Evolutionary conservation across 176 grass and related monocot genomes (phyloP), one percentile per base, ranked within the genome.

Genomic region (Melocanna baccifera): DNA sequence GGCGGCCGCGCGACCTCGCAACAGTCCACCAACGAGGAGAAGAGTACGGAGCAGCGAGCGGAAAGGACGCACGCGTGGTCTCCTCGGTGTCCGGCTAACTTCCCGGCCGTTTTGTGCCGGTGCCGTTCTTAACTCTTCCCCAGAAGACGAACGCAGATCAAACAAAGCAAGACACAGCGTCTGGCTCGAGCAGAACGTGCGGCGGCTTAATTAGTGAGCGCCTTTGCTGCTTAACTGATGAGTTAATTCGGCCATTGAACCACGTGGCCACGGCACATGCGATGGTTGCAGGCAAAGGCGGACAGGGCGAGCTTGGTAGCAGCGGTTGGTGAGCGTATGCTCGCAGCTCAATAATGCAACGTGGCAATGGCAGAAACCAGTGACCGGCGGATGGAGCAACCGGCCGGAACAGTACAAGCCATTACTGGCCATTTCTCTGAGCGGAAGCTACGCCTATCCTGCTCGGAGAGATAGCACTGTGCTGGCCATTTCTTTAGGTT

Each of bases 251-350:
- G 46, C 9, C 81, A 66, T 57, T 55, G 29, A 78, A 28, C 28
- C 73, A 28, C 20, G 86, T 41, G 51, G 86, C 20, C 62, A 18
- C 16, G 65, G 61, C 76, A 85, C 81, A 84, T 84, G 87, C 50
- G n/a, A 2, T 12, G 63, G 64, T 56, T 72, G 80, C 43, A 4
- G 55, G 56, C 80, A 42, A 43, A 23, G 80, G 65, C 59, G 34
- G 12, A 9, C 34, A 36, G 34, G 34, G 34, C 34, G 4, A 36
- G 76, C 11, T 22, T 11, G 16, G 55, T 30, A 46, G 41, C 23
- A 12, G 37, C 34, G 76, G 59, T 65, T 79, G 59, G 76, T 79
- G 8, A 9, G 8, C 57, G 53, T 14, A 19, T 15, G 26, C 56
- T 9, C 45, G 76, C 75, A 12, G 39, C 23, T 18, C 19, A 45